Evolutionary conservation across 2,329 filamentous ascomycete species (phyloP).

Genomic region (Sordariomycetes sp.): DNA sequence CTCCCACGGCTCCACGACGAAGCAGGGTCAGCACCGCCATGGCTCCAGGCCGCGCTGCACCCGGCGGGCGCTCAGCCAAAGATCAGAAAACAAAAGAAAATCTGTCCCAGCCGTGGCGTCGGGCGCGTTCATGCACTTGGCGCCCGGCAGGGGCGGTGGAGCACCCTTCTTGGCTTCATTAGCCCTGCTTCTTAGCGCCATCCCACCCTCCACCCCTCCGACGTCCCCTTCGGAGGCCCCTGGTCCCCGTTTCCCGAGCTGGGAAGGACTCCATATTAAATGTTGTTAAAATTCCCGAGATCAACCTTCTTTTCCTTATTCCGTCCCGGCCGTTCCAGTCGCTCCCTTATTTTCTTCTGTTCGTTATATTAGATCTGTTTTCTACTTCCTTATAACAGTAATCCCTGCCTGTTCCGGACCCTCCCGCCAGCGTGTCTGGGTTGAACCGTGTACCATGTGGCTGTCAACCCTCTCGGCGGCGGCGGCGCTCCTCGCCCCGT

Average conservation of each 20-base stretch:
- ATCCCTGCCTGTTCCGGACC: neutral
- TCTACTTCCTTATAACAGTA: neutral
- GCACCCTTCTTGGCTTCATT: too few species aligned
- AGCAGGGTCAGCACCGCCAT: neutral
- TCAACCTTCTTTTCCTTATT: neutral
- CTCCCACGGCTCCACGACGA: neutral
- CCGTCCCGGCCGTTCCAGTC: neutral
- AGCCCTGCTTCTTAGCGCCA: too few species aligned
- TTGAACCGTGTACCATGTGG: slow-evolving; percentile 3
- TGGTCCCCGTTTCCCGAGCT: too few species aligned
- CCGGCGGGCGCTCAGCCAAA: neutral
- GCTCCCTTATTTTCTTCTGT: neutral
- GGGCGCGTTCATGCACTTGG: too few species aligned
- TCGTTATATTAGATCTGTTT: too few species aligned
- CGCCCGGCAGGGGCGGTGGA: too few species aligned
- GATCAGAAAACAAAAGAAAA: neutral
- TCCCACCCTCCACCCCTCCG: neutral
- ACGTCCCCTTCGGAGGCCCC: neutral
- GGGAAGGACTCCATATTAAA: too few species aligned
- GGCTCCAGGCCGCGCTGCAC: neutral
- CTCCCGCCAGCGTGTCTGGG: neutral
- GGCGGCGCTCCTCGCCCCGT: slow-evolving; percentile 1
- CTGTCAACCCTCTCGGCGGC: slow-evolving; percentile 1
- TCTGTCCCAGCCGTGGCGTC: too few species aligned
- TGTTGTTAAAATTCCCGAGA: neutral